These are phyloP conservation scores for Camellia granthamiana DNA, from an alignment of 148 eudicot species.

Conservation along the genomic window DNA sequence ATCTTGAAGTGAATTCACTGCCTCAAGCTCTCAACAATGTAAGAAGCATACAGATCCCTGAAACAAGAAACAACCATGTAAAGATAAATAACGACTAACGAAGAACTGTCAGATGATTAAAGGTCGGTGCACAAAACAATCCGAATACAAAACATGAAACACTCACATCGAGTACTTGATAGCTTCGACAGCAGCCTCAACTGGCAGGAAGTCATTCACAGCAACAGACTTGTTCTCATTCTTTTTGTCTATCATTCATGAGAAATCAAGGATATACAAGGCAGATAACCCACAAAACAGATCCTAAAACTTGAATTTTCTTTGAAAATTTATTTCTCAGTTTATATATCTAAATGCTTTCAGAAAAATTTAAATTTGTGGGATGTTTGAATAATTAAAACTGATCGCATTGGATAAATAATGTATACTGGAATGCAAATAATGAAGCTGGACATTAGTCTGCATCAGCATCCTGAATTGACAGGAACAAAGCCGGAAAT, in stretches of 20 bases:
- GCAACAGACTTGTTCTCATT: constrained; percentile 89
- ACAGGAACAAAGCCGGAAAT: background rate
- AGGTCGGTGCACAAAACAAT: background rate
- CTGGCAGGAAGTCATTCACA: constrained; percentile 85
- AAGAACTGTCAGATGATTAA: background rate
- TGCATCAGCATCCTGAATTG: too few species aligned
- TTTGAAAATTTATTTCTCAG: background rate
- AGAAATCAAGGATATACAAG: constrained; percentile 21
- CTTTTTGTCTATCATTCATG: constrained; percentile 62
- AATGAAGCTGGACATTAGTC: too few species aligned
- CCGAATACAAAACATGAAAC: background rate
- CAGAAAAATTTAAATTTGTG: too few species aligned
- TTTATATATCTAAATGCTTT: too few species aligned
- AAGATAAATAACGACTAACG: background rate
- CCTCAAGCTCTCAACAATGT: constrained; percentile 81
- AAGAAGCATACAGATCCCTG: constrained; percentile 94
- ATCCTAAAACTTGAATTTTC: background rate
- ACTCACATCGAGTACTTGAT: constrained; percentile 84
- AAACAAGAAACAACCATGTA: constrained; percentile 13
- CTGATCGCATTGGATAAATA: background rate
- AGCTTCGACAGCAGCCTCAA: constrained; percentile 71
- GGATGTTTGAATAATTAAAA: background rate
- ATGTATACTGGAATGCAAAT: background rate
- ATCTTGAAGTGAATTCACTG: constrained; percentile 29
- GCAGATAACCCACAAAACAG: background rate